A percentile compares a stretch with the other conserved stretches of the same genome.
Conservation (phyloP, 1,139 yeast genomes). For the Tardiomyces digboiensis region DNA sequence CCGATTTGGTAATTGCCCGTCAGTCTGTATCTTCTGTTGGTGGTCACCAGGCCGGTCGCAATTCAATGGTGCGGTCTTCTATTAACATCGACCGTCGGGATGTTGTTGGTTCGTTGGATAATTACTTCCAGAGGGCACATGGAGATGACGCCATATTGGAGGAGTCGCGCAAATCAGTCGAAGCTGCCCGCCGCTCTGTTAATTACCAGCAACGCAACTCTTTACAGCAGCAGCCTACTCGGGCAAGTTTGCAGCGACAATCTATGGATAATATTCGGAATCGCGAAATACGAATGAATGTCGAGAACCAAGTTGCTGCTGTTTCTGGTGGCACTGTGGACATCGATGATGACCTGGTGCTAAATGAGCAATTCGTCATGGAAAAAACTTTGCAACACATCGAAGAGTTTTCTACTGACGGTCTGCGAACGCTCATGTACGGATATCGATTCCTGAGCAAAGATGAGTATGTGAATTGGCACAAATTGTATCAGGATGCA, state of each 20-base stretch:
- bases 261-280: neutral
- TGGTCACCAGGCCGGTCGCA: slow-evolving; percentile 1
- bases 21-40: slow-evolving; percentile 1
- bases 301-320: neutral
- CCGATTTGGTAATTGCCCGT: slow-evolving; percentile 46
- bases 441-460: slow-evolving; percentile 64
- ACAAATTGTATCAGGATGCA: slow-evolving; percentile 57
- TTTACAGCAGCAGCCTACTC: neutral
- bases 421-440: slow-evolving; percentile 81
- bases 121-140: slow-evolving; percentile 8
- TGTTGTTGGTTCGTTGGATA: slow-evolving; percentile 7
- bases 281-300: neutral
- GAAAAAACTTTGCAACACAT: slow-evolving; percentile 85
- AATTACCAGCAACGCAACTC: neutral
- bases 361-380: slow-evolving; percentile 69
- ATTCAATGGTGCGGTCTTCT: slow-evolving; percentile 3
- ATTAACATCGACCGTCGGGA: slow-evolving; percentile 5
- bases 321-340: slow-evolving; percentile 8
- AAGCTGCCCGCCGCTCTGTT: slow-evolving; percentile 1
- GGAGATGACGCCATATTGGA: slow-evolving; percentile 12
- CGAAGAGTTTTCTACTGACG: slow-evolving; percentile 92
- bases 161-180: slow-evolving; percentile 12
- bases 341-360: slow-evolving; percentile 53
- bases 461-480: slow-evolving; percentile 58
- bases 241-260: neutral